Base-by-base conservation (phyloP, 352 stramenopile species). In the Phytophthora tentaculata region DNA sequence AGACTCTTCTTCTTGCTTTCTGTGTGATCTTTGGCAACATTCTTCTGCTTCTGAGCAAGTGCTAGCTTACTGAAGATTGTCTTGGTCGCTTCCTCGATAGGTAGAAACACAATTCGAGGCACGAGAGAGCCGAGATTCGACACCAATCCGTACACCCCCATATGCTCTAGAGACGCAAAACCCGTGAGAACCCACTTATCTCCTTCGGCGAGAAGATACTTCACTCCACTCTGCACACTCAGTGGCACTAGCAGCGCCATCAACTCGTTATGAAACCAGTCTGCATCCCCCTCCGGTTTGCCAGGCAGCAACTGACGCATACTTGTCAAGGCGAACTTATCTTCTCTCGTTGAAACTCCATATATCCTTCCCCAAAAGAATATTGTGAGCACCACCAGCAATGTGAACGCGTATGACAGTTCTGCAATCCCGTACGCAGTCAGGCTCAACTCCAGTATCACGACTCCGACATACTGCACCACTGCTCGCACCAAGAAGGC, bases 151-250 rank as follows among this genome's bases (percentile, higher is more conserved):
- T 99, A 99, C 7, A 99, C 82, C 22, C 97, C 97, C 88, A 98
- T 97, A 67, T 98, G 84, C 73, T 99, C 86, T 44, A 94, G 86
- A 50, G 84, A 90, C 47, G 88, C 89, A n/a, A 97, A 88, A 4
- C 90, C 65, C 14, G 95, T 90, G 6, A 99, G 78, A 4, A 98
- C 86, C 74, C 98, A 97, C 70, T 97, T 97, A 78, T 99, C 97
- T 17, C 94, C 97, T 73, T 99, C 96, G 0, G 96, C 99, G 26
- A 99, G 81, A 9, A 98, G 66, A 77, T 99, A 98, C 80, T 99
- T 99, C 69, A 99, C 93, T 22, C 97, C 77, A 50, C 92, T 97
- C 71, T 99, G 96, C 12, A 98, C 66, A 26, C 89, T 92, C 56
- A 99, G 69, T 17, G 88, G 84, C 24, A 80, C 54, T 28, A 94